Base-by-base conservation (phyloP, 2,329 filamentous ascomycete genomes). In the Fusarium tanahbumbuense region DNA sequence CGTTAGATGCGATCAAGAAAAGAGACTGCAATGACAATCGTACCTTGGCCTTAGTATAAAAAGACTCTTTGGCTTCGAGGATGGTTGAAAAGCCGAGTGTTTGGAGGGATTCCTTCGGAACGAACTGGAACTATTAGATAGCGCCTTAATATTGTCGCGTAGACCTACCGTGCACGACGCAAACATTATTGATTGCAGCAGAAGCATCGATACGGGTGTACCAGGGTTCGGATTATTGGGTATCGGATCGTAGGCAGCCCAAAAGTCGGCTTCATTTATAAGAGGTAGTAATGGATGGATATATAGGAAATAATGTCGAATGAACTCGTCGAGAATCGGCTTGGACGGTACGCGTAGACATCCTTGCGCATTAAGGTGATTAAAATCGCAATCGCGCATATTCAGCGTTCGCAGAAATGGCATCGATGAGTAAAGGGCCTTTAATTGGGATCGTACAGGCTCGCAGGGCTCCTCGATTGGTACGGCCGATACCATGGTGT, bases 31-130 rank as follows among this genome's bases (percentile, higher is more conserved):
- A 8, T 27, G 13, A 37, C 18, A 3, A 0, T 12, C 18, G 4
- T 72, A 72, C 70, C 59, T 72, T 72, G n/a, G 70, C 70, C 23
- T 72, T 72, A 22, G 58, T 68, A 4, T 72, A 72, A 4, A 72
- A 72, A 2, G 70, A 56, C 44, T 70, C 67, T 15, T 72, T 71
- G 6, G 70, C 70, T 41, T 61, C 49, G 1, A 64, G 67, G 2
- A 68, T 72, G 8, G 56, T 62, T 9, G 67, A 20, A 41, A 71
- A 72, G 9, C 70, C 70, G 7, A 72, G 13, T 20, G 55, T 62
- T n/a, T 48, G 53, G 8, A 72, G 56, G 15, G 55, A 64, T 30
- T 66, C 63, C 18, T 60, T 65, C 1, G 68, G 54, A 4, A 71
- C 69, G 46, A 71, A 67, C 68, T 62, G 20, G 3, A 8, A 32